phyloP scores from a whole-genome alignment of 495 filamentous ascomycete species.

The Ascobolus immersus region DNA sequence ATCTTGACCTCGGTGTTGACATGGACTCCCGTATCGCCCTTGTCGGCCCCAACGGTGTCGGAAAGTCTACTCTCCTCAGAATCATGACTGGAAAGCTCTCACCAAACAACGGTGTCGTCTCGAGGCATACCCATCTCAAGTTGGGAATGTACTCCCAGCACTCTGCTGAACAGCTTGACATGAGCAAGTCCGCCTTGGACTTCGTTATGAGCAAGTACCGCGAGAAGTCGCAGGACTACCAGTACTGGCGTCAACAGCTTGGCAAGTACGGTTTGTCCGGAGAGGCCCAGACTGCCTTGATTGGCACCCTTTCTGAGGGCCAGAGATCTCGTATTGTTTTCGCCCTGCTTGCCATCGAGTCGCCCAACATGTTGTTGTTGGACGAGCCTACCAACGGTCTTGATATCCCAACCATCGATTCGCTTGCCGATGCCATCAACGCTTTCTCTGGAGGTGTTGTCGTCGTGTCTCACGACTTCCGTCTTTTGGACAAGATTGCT shows the following conservation, averaged over 20 bases:
- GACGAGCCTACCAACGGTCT: conserved; percentile 99
- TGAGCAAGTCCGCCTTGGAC: conserved; percentile 91
- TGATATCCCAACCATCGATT: conserved; percentile 97
- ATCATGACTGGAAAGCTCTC: conserved; percentile 93
- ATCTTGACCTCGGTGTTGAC: conserved; percentile 93
- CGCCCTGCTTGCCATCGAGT: conserved; percentile 80
- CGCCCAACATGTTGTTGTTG: conserved; percentile 89
- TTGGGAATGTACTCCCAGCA: conserved; percentile 94
- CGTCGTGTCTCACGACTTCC: conserved; percentile 96
- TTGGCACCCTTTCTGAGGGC: conserved; percentile 91
- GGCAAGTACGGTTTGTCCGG: conserved; percentile 79
- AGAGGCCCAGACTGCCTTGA: conserved; percentile 82
- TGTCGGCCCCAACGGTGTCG: conserved; percentile 96
- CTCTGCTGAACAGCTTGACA: conserved; percentile 89
- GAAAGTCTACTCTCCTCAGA: conserved; percentile 93
- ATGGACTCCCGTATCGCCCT: conserved; percentile 97
- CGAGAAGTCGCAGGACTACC: conserved; percentile 79
- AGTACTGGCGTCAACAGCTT: conserved; percentile 97
- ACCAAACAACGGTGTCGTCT: conserved; percentile 55
- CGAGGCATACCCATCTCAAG: conserved; percentile 91
- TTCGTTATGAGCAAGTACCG: conserved; percentile 91
- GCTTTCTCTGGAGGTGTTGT: conserved; percentile 89
- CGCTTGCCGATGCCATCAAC: conserved; percentile 90
- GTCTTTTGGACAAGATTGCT: conserved; percentile 94
- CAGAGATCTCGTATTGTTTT: conserved; percentile 97